These are phyloP conservation scores for Phalaenopsis hybrid DNA, from an alignment of 116 monocot genomes.

Conservation along the genomic window DNA sequence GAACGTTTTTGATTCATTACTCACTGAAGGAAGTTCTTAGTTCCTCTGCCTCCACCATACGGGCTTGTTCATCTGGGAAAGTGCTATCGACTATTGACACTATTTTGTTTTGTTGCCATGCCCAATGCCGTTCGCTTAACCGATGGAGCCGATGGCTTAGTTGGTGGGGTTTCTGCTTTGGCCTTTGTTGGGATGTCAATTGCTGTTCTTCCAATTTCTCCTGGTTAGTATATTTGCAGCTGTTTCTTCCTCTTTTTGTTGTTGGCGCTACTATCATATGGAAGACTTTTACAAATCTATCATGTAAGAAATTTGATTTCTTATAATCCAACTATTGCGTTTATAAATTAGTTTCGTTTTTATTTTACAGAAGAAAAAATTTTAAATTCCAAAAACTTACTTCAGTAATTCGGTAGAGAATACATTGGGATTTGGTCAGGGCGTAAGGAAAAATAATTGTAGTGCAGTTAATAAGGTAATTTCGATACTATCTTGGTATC, in stretches of 20 bases:
- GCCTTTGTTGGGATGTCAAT: conserved; percentile 80
- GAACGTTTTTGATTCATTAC: conserved; percentile 3
- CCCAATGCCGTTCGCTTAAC: conserved; percentile 62
- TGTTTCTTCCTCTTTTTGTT: neutral
- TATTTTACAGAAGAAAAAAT: neutral
- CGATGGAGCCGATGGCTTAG: conserved; percentile 80
- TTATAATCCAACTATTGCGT: neutral
- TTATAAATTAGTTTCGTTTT: neutral
- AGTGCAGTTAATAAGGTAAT: neutral
- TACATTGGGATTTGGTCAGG: neutral
- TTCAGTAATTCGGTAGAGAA: neutral
- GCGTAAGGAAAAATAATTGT: neutral
- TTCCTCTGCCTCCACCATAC: conserved; percentile 76
- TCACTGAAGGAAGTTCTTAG: conserved; percentile 70
- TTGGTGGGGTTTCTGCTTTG: conserved; percentile 71
- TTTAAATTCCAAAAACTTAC: neutral
- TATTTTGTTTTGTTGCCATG: conserved; percentile 60
- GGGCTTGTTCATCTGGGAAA: conserved; percentile 76
- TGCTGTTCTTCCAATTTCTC: conserved; percentile 77
- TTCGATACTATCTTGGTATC: neutral
- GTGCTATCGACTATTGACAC: conserved; percentile 43
- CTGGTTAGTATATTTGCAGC: conserved; percentile 36
- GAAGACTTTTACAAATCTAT: neutral
- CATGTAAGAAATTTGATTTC: neutral
- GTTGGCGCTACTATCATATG: neutral